phyloP scores from a whole-genome alignment of 2,329 filamentous ascomycete genomes.

The Penicillium sp. region DNA sequence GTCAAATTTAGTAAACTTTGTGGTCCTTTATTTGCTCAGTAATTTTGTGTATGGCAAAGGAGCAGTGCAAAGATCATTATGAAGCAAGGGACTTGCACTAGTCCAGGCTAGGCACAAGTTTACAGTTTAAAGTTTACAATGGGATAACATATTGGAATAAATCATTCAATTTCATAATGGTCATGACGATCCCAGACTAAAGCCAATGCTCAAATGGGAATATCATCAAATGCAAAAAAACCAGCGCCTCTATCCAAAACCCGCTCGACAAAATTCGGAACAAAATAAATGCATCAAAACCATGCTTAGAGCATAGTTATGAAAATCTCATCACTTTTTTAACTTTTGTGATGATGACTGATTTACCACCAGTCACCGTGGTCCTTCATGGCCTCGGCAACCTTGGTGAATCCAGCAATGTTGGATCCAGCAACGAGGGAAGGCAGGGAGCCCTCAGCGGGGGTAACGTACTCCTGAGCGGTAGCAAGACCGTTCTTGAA shows the following conservation, averaged over 20 bases:
- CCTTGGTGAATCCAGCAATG: conserved; percentile 97
- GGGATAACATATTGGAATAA: neutral
- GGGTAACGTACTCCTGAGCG: conserved; percentile 81
- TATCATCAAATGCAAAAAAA: conserved; percentile 27
- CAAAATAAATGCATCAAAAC: conserved; percentile 24
- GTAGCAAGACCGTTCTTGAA: conserved; percentile 89
- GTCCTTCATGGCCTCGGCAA: conserved; percentile 89
- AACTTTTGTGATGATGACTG: conserved; percentile 6
- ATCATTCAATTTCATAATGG: conserved; percentile 27
- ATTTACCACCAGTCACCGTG: conserved; percentile 87
- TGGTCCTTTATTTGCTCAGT: too few species aligned
- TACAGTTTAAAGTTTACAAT: neutral
- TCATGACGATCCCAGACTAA: conserved; percentile 23
- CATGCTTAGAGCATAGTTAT: conserved; percentile 6
- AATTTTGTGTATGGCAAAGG: too few species aligned
- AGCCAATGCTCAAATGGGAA: conserved; percentile 23
- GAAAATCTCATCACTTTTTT: conserved; percentile 15
- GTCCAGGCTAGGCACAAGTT: neutral
- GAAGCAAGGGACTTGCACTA: neutral
- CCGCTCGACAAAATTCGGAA: conserved; percentile 24
- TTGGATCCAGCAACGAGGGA: conserved; percentile 91
- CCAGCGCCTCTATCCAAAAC: conserved; percentile 35
- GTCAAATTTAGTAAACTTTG: too few species aligned
- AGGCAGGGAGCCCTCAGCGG: conserved; percentile 79
- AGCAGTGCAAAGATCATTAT: too few species aligned